These are phyloP conservation scores for Auricularia sp. DNA, from an alignment of 768 basidiomycete species.

Conservation along the genomic window DNA sequence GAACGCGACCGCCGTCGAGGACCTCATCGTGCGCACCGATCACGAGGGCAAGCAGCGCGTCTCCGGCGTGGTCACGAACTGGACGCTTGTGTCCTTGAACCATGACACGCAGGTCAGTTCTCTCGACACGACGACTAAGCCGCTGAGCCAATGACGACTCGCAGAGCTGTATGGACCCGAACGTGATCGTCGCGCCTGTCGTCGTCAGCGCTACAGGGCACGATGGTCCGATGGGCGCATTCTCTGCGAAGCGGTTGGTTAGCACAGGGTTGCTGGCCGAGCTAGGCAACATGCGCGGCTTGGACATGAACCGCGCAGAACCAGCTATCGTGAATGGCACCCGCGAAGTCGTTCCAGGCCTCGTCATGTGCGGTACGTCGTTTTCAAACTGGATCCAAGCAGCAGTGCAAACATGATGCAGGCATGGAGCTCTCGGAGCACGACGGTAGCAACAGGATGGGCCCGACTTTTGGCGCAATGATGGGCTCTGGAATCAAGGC, in stretches of 20 bases:
- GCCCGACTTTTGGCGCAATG: constrained; percentile 73
- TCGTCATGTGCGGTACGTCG: constrained; percentile 59
- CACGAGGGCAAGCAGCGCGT: constrained; percentile 33
- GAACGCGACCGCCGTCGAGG: constrained; percentile 76
- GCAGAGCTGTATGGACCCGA: constrained; percentile 47
- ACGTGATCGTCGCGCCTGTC: constrained; percentile 72
- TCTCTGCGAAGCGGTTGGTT: constrained; percentile 69
- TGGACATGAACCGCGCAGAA: constrained; percentile 78
- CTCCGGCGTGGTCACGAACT: constrained; percentile 45
- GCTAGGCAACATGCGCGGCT: constrained; percentile 68
- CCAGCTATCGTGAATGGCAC: constrained; percentile 72
- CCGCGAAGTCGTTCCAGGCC: constrained; percentile 64
- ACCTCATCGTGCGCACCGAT: constrained; percentile 59
- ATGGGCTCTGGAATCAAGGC: constrained; percentile 68
- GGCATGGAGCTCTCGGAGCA: constrained; percentile 81
- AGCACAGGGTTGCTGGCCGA: constrained; percentile 64
- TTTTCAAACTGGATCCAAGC: not conserved
- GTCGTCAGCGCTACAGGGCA: constrained; percentile 66
- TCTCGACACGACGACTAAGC: not conserved
- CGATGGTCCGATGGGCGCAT: constrained; percentile 74
- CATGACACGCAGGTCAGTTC: constrained; percentile 56
- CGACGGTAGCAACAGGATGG: constrained; percentile 70
- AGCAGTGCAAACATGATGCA: constrained; percentile 17
- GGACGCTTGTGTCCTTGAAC: constrained; percentile 40
- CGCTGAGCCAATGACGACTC: not conserved